Evolutionary conservation across 441 rosid species (phyloP).

Genomic region (Pelargonium hybrid): DNA sequence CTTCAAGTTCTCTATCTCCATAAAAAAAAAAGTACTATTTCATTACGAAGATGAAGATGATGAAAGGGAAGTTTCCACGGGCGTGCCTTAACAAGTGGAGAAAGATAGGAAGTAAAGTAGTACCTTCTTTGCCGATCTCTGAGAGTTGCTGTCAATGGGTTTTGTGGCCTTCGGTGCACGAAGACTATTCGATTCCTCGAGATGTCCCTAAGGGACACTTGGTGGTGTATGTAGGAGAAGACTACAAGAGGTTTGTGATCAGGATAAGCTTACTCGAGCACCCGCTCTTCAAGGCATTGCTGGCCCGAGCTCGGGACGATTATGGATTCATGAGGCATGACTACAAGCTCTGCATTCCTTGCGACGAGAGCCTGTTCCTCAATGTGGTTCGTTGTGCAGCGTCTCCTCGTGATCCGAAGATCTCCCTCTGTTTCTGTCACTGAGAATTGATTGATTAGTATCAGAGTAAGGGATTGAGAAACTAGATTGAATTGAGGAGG

Average conservation of each 20-base stretch:
- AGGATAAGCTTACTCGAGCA: slow-evolving; percentile 9
- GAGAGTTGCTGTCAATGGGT: neutral
- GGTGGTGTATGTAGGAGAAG: slow-evolving; percentile 12
- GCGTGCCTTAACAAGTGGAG: slow-evolving; percentile 12
- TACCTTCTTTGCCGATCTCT: neutral
- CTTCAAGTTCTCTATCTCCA: neutral
- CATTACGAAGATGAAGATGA: neutral
- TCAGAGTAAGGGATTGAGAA: too few species aligned
- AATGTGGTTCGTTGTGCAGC: slow-evolving; percentile 12
- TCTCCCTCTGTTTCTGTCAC: slow-evolving; percentile 3
- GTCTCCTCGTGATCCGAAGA: neutral
- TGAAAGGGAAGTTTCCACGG: neutral
- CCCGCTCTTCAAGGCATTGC: slow-evolving; percentile 13
- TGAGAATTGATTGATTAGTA: slow-evolving; percentile 13
- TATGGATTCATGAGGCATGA: neutral
- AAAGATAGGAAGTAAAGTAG: slow-evolving; percentile 3
- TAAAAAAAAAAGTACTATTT: too few species aligned
- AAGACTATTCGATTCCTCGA: slow-evolving; percentile 6
- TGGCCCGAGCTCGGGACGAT: slow-evolving; percentile 12
- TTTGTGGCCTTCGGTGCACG: neutral
- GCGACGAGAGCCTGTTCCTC: slow-evolving; percentile 13
- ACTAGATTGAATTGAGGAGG: too few species aligned
- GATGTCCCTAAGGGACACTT: slow-evolving; percentile 15
- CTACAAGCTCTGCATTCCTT: slow-evolving; percentile 16
- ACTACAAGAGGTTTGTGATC: slow-evolving; percentile 12